Base-by-base conservation (phyloP, 2,329 filamentous ascomycete genomes). In the Thelonectria olida region DNA sequence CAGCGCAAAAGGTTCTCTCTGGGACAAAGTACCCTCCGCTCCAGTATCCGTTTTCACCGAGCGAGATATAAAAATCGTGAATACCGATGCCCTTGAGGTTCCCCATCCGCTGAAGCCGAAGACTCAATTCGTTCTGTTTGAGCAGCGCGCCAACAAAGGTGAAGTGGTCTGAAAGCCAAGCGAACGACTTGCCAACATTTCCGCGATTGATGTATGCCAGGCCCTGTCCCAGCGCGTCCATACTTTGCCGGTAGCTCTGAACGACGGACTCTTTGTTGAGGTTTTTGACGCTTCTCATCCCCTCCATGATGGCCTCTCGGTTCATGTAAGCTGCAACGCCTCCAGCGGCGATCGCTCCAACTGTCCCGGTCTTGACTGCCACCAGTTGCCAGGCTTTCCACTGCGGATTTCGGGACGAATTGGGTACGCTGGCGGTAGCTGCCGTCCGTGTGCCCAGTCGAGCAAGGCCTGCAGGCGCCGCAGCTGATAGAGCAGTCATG, bases 111-210 rank as follows among this genome's bases (percentile, higher is more conserved):
- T 87, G 84, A 3, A 96, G 80, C 15, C 93, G 84, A 42, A 85
- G 83, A 56, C 85, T 86, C 62, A 97, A 79, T 69, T 96, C 91
- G 31, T 90, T 88, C 15, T 88, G 87, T 54, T 91, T 89, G 66
- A 93, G 85, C 2, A 97, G 82, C 45, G 91, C 90, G 0, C 92
- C 92, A 1, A 97, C 90, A 70, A 97, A 97, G 34, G 92, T 92
- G 52, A 97, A 86, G 75, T 97, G 93, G 15, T 90, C 91, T 0
- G 90, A 88, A 4, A 94, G 87, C 89, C 92, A 97, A 17, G 84
- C 85, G 67, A 92, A 90, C 1, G 92, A 92, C 55, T 88, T 84
- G 2, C 88, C 88, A 2, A 87, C 84, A 41, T 84, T 86, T 13
- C 84, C 84, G 7, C 83, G 79, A 71, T 86, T 87, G 72, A 87